These are phyloP conservation scores for Calocera viscosa DNA, from an alignment of 768 basidiomycete species.

Conservation along the genomic window DNA sequence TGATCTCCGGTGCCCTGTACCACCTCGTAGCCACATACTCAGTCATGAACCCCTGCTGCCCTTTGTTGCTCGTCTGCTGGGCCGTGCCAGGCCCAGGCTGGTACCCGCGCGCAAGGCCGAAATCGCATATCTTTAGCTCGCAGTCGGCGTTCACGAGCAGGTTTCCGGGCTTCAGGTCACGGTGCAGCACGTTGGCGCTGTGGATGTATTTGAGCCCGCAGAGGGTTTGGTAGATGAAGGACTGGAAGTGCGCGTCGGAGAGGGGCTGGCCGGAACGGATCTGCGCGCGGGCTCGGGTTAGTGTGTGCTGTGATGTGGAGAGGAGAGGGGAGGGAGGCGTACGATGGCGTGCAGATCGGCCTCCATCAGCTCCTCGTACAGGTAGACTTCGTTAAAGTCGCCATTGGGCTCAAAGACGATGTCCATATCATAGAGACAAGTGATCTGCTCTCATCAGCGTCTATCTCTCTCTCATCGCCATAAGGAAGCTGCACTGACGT, in stretches of 20 bases:
- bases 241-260: slow-evolving; percentile 86
- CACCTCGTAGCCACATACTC: slow-evolving; percentile 98
- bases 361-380: slow-evolving; percentile 98
- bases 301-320: neutral
- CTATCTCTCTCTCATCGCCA: neutral
- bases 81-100: slow-evolving; percentile 66
- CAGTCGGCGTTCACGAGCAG: slow-evolving; percentile 96
- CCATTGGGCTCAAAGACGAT: slow-evolving; percentile 85
- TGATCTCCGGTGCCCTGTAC: slow-evolving; percentile 98
- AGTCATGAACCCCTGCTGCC: slow-evolving; percentile 78
- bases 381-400: slow-evolving; percentile 93
- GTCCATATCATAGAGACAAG: slow-evolving; percentile 96
- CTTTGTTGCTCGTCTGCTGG: slow-evolving; percentile 29
- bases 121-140: slow-evolving; percentile 97
- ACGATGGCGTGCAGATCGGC: slow-evolving; percentile 98
- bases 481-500: slow-evolving; percentile 47
- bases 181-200: slow-evolving; percentile 92
- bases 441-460: slow-evolving; percentile 45
- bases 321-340: slow-evolving; percentile 20
- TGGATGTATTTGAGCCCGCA: slow-evolving; percentile 98
- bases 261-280: slow-evolving; percentile 78
- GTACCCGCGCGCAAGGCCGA: slow-evolving; percentile 90
- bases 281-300: slow-evolving; percentile 28
- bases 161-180: slow-evolving; percentile 87
- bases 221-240: slow-evolving; percentile 95